Percentiles rank a stretch among this genome's conserved stretches.
phyloP scores from a whole-genome alignment of 495 filamentous ascomycete genomes.

The Neurospora sp. region DNA sequence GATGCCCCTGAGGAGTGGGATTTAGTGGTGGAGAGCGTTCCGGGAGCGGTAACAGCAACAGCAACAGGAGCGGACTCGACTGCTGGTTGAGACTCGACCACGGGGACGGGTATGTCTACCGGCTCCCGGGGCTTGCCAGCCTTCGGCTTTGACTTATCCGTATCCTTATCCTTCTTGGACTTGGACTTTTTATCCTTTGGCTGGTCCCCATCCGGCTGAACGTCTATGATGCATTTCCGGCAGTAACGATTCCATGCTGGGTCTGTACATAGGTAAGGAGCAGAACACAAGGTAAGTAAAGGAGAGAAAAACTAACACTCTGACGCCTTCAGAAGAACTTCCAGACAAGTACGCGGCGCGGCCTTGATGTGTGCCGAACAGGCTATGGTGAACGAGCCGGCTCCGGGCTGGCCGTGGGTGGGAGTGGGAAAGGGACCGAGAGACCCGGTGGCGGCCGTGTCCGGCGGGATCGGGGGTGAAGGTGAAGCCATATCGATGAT shows the following conservation, averaged over 20 bases:
- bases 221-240: slow-evolving; percentile 15
- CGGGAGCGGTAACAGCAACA: background rate
- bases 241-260: slow-evolving; percentile 29
- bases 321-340: slow-evolving; percentile 15
- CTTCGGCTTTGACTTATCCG: background rate
- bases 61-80: background rate
- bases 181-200: background rate
- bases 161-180: background rate
- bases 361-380: slow-evolving; percentile 23
- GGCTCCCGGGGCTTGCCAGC: background rate
- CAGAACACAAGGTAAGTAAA: too few species aligned
- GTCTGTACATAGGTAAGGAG: background rate
- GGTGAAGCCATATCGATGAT: background rate
- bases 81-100: background rate
- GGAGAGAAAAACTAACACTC: slow-evolving; percentile 1
- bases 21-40: background rate
- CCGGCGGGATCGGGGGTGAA: background rate
- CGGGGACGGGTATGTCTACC: background rate
- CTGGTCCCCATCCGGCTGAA: slow-evolving; percentile 1
- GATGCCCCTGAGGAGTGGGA: background rate
- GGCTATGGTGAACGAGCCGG: slow-evolving; percentile 20
- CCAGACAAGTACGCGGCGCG: slow-evolving; percentile 16
- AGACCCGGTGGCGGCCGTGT: background rate
- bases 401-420: slow-evolving; percentile 13
- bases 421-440: slow-evolving; percentile 18